Base-by-base conservation (phyloP, 306 rosid species). In the Vigna radiata region DNA sequence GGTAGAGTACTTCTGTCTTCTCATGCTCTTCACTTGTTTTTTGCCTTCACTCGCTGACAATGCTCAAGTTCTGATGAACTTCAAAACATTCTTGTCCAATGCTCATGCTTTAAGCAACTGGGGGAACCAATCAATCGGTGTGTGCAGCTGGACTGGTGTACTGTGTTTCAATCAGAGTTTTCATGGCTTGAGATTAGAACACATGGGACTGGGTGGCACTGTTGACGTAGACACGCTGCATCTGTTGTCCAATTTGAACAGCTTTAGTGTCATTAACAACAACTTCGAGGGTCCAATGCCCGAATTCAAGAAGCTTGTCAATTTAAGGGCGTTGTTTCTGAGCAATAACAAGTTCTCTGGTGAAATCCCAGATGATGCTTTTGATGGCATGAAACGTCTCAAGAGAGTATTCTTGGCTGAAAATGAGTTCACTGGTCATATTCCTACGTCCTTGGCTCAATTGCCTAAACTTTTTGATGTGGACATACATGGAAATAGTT, bases 71-170 rank as follows among this genome's bases (percentile, higher is more conserved):
- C 89, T 95, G n/a, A 1, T 85, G 70, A 61, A 73, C n/a, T 90
- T 95, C 89, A 90, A 48, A 75, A 50, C 50, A 44, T 85, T 27
- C 31, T 66, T 95, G 71, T 63, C 89, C 29, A 81, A 87, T 56
- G 47, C 66, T 11, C 8, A 63, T 2, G 91, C 87, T 13, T 79
- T 92, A 13, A 31, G 58, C 39, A 77, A 82, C 48, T 92, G 99
- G 97, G 72, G 89, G 77, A 29, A 77, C 4, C 5, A 25, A 9
- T 65, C 89, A 13, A 53, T 18, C 7, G 2, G 2, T 16, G 5
- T 89, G 3, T 92, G 97, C 81, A 46, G 21, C 13, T 95, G 97
- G 99, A 7, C 7, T n/a, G 97, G 97, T 33, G 1, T 95, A 53
- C 8, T 59, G 53, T 95, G 99, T 68, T 2, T 3, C 15, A 5